Base-by-base conservation (phyloP, 179 eudicot genomes). In the Nepenthes alata region DNA sequence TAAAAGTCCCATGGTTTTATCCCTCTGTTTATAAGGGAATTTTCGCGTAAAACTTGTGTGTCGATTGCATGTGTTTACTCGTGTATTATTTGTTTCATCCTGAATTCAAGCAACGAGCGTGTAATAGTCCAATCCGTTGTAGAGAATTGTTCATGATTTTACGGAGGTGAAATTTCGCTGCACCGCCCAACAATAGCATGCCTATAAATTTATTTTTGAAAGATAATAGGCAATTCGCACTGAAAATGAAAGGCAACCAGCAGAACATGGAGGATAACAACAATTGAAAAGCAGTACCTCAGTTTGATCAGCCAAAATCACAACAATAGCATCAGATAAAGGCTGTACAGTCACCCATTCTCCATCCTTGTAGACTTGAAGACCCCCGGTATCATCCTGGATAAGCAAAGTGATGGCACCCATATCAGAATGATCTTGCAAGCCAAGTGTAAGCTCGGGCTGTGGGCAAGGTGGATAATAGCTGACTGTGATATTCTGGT, bases 391-490 rank as follows among this genome's bases (percentile, higher is more conserved):
- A 67, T 93, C 90, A 50, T 89, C 97, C 73, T 93, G 98, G 58
- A 89, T 83, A 15, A 93, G 94, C 59, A 93, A 81, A 52, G 97
- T 89, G 49, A 93, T 67, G 58, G 80, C 86, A 59, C 98, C 98
- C 66, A 93, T 64, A 69, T 93, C 98, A 14, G 98, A 89, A 65
- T 93, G 98, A n/a, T 95, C 61, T 65, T 93, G 98, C 83, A 93
- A 71, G 39, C 98, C 98, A 14, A 93, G 83, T 1, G 98, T 87
- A 49, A 93, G 95, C 61, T 93, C 97, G 1, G 98, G 98, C 75
- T 87, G 91, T 1, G 97, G 98, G 60, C 98, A 93, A 64, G 93
- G 77, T 53, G 98, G 98, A 69, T 93, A 93, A 67, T 86, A 93
- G 74, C 97, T 93, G 49, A 93, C 67, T 1, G 97, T 93, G 39